Evolutionary conservation across 306 rosid species (phyloP).

Genomic region (Citrullus colocynthis): DNA sequence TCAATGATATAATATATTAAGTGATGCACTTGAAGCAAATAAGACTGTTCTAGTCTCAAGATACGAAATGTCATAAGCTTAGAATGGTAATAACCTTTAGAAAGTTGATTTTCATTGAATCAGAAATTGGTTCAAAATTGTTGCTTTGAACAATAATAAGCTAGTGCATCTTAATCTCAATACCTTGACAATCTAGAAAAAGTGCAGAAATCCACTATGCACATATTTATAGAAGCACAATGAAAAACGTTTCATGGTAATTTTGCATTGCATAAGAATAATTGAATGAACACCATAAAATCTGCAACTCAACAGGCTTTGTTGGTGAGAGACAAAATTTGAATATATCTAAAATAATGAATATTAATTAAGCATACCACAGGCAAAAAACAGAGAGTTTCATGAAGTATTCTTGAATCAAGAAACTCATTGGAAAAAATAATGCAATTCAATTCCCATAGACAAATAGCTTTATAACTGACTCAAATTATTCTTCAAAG

Average conservation of each 20-base stretch:
- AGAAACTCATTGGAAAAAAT: slow-evolving; percentile 17
- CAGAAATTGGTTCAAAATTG: neutral
- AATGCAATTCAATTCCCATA: slow-evolving; percentile 21
- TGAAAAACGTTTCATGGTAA: neutral
- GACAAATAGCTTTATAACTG: slow-evolving; percentile 11
- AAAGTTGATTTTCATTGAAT: neutral
- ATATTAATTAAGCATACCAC: slow-evolving; percentile 13
- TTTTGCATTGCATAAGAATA: neutral
- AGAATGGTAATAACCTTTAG: neutral
- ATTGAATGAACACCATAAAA: neutral
- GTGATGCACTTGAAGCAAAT: neutral
- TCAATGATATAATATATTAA: neutral
- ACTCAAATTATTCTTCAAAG: slow-evolving; percentile 17
- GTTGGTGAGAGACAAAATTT: neutral
- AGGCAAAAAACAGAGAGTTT: slow-evolving; percentile 16
- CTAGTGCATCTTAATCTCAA: neutral
- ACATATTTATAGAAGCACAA: neutral
- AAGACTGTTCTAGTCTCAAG: neutral
- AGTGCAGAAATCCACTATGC: neutral
- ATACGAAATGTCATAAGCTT: neutral
- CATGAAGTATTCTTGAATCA: slow-evolving; percentile 10
- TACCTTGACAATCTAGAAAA: neutral
- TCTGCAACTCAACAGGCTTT: neutral
- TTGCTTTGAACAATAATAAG: neutral
- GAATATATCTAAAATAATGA: neutral